Conservation (phyloP, 1,139 yeast species). For the Geotrichum carabidarum region DNA sequence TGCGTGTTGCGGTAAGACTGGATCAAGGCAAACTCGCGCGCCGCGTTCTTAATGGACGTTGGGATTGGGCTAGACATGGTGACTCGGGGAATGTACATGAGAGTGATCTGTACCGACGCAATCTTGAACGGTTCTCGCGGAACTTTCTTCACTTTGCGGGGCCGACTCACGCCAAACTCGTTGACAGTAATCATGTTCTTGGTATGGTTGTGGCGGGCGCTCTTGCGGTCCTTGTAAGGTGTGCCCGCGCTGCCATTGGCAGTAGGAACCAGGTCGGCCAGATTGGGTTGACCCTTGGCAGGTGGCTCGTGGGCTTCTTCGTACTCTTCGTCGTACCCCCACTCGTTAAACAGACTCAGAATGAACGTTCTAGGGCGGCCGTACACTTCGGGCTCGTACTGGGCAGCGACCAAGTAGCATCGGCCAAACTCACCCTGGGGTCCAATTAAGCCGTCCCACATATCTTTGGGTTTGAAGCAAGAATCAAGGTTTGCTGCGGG, state of each 20-base stretch:
- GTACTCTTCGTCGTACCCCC: conserved; percentile 44
- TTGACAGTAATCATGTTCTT: background rate
- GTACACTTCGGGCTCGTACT: conserved; percentile 54
- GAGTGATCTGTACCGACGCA: conserved; percentile 63
- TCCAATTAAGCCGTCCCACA: conserved; percentile 51
- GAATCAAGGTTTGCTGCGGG: background rate
- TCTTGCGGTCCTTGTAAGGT: conserved; percentile 2
- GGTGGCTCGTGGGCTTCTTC: conserved; percentile 7
- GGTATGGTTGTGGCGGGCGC: conserved; percentile 2
- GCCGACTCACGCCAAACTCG: background rate
- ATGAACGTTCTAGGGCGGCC: conserved; percentile 52
- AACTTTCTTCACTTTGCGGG: conserved; percentile 11
- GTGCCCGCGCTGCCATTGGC: conserved; percentile 15
- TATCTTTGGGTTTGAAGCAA: conserved; percentile 22
- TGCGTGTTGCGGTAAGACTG: conserved; percentile 23
- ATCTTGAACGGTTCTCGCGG: conserved; percentile 50
- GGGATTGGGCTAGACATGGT: conserved; percentile 49
- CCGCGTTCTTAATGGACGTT: conserved; percentile 34
- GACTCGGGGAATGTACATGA: conserved; percentile 59
- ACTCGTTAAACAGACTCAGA: conserved; percentile 71
- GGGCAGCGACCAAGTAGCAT: conserved; percentile 62
- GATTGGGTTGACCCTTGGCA: conserved; percentile 1
- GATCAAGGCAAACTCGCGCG: conserved; percentile 29
- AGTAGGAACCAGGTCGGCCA: conserved; percentile 12
- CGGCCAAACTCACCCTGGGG: conserved; percentile 85